Percentiles rank a stretch among this genome's conserved stretches.
Conservation (phyloP, 163 green algal species). For the Scenedesmus sp. region DNA sequence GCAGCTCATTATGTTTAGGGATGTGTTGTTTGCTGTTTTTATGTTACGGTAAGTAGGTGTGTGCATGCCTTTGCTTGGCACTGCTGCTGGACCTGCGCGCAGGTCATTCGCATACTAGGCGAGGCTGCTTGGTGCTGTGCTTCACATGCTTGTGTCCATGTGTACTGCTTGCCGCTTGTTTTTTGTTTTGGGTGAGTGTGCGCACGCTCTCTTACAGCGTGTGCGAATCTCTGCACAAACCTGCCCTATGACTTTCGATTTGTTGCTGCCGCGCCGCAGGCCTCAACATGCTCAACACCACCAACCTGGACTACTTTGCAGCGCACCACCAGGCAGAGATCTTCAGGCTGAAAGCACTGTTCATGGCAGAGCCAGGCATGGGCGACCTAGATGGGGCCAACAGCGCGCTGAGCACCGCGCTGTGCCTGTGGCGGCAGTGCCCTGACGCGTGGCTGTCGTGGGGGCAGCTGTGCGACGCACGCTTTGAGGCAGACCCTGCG, state of each 20-base stretch:
- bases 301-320: constrained; percentile 98
- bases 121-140: too few relatives aligned
- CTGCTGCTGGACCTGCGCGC: constrained; percentile 74
- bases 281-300: constrained; percentile 94
- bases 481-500: constrained; percentile 64
- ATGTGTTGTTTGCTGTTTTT: too few relatives aligned
- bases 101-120: background rate
- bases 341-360: constrained; percentile 68
- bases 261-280: constrained; percentile 60
- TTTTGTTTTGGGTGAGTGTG: background rate
- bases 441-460: constrained; percentile 91
- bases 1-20: too few relatives aligned
- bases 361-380: constrained; percentile 57
- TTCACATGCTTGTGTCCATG: background rate
- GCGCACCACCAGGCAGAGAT: constrained; percentile 92
- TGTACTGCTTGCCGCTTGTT: background rate
- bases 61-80: constrained; percentile 90
- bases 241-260: background rate
- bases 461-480: constrained; percentile 89
- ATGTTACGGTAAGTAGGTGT: constrained; percentile 62
- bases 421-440: constrained; percentile 85
- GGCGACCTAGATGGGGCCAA: constrained; percentile 82
- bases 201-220: background rate
- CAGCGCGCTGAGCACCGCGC: constrained; percentile 80
- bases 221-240: background rate